Evolutionary conservation across 1,284 basidiomycete genomes (phyloP), one percentile per base, ranked within the genome.

Genomic region (Irpex lacteus): DNA sequence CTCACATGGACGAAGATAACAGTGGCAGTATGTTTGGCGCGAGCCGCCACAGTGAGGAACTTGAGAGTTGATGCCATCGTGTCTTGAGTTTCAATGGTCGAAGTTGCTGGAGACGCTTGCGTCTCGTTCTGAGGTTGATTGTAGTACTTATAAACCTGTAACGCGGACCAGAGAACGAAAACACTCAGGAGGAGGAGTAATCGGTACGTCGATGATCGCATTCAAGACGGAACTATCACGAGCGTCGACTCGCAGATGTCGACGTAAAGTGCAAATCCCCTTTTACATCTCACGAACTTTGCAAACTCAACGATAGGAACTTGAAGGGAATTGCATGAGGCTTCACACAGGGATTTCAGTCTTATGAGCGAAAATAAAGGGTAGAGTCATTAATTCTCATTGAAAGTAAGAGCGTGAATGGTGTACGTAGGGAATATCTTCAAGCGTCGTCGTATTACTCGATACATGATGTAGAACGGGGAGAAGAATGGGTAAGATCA

Each of bases 1-100:
- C 88, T 70, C 74, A 94, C 92, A 82, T 97, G 95, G 44, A 94
- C 78, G 75, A 96, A 94, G 72, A 97, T 92, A 68, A 96, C 87
- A 1, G 93, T 95, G 3, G 94, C 93, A 2, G 91, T 90, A 75
- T 96, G 95, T 67, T 84, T 86, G 47, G 78, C 72, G 53, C 78
- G 72, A 26, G 91, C 80, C 21, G 82, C 78, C 40, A 92, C 78
- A 19, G 81, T 77, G 65, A 91, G 72, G 70, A 74, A 79, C 70
- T 83, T 81, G 49, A 87, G 75, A 19, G 81, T 73, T 53, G 75
- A 70, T 55, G 76, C 64, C 76, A 79, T 78, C 36, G 55, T 44
- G 49, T 44, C 49, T 47, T n/a, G 53, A 9, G 9, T n/a, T 11
- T 4, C 15, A 54, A 49, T 19, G n/a, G 26, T 62, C 3, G 54